Conservation (phyloP, 1,284 basidiomycete genomes). For the Malassezia nana region DNA sequence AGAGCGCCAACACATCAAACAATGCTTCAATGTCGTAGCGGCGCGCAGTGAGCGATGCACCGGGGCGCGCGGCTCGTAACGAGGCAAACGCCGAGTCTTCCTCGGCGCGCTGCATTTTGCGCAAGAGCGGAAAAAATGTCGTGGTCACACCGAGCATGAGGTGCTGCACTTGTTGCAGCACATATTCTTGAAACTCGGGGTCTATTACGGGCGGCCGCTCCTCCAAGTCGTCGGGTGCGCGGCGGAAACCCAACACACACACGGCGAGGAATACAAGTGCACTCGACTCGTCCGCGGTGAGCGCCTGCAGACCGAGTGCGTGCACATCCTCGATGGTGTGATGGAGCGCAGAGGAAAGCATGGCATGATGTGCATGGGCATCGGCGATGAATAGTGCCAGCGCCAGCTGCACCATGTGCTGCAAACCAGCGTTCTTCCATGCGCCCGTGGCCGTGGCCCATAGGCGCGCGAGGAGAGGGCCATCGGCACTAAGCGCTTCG, state of each 20-base stretch:
- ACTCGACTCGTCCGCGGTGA: slow-evolving; percentile 12
- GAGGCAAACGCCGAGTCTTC: slow-evolving; percentile 43
- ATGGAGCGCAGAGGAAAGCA: slow-evolving; percentile 29
- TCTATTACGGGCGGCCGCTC: slow-evolving; percentile 30
- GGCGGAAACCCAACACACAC: slow-evolving; percentile 46
- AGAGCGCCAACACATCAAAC: slow-evolving; percentile 38
- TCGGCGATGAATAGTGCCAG: slow-evolving; percentile 62
- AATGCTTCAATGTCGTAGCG: slow-evolving; percentile 47
- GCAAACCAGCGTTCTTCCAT: slow-evolving; percentile 67
- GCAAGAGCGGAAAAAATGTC: slow-evolving; percentile 36
- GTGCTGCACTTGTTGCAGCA: slow-evolving; percentile 39
- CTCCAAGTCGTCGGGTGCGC: slow-evolving; percentile 56
- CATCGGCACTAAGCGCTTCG: slow-evolving; percentile 19
- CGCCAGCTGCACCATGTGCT: slow-evolving; percentile 66
- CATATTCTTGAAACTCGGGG: slow-evolving; percentile 39
- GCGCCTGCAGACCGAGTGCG: slow-evolving; percentile 15
- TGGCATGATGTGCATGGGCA: slow-evolving; percentile 28
- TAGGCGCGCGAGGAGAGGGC: slow-evolving; percentile 27
- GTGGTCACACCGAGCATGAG: slow-evolving; percentile 28
- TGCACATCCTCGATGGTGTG: slow-evolving; percentile 32
- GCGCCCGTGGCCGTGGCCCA: background rate
- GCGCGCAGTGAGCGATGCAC: slow-evolving; percentile 17
- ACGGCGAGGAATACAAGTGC: slow-evolving; percentile 65
- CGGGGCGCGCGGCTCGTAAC: slow-evolving; percentile 28
- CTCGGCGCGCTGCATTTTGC: slow-evolving; percentile 43